Evolutionary conservation across 148 eudicot species (phyloP).

Genomic region (Polygonum aviculare): DNA sequence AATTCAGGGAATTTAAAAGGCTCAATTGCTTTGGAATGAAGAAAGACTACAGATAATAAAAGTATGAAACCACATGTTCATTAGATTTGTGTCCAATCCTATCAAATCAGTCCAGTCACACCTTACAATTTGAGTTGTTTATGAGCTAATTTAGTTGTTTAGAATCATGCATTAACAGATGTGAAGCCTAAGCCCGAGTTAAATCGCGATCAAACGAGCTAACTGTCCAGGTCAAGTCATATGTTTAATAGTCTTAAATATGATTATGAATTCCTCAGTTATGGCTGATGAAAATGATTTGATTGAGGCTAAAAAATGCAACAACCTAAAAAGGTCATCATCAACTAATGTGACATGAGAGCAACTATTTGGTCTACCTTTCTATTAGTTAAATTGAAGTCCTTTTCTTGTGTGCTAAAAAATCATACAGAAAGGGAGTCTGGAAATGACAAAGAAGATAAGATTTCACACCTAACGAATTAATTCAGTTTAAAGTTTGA

Average conservation of each 20-base stretch:
- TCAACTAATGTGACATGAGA: background rate
- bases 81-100: background rate
- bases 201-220: background rate
- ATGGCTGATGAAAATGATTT: background rate
- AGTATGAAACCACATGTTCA: background rate
- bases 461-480: conserved; percentile 6
- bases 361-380: background rate
- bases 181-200: background rate
- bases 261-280: background rate
- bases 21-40: background rate
- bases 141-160: too few species aligned
- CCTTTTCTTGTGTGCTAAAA: background rate
- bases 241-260: too few species aligned
- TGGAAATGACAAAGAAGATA: background rate
- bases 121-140: too few species aligned
- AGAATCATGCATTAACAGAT: background rate
- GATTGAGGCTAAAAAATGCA: background rate
- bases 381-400: background rate
- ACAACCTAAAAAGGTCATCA: background rate
- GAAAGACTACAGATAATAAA: background rate
- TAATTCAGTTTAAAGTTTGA: background rate
- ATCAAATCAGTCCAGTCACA: too few species aligned
- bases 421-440: background rate
- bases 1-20: background rate
- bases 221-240: too few species aligned